Conservation (phyloP, 305 asterid species). For the Caryopteris hybrid region DNA sequence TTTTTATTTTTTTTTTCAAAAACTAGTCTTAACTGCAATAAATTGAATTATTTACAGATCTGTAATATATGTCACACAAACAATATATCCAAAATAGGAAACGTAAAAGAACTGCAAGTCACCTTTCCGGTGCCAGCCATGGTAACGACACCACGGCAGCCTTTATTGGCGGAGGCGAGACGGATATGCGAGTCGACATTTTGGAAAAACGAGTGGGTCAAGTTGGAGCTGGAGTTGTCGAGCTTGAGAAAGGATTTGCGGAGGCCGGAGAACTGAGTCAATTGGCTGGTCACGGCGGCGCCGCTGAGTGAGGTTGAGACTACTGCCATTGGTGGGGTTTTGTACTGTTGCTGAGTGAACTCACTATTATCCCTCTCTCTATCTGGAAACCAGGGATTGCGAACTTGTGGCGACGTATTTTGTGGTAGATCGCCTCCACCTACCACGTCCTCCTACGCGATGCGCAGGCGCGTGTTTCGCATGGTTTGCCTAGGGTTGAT, state of each 20-base stretch:
- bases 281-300: constrained; percentile 43
- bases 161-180: constrained; percentile 36
- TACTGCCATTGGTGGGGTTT: constrained; percentile 42
- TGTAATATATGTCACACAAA: not conserved
- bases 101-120: not conserved
- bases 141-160: constrained; percentile 53
- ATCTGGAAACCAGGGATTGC: constrained; percentile 18
- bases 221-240: constrained; percentile 40
- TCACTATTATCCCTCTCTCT: constrained; percentile 16
- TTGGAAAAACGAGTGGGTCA: constrained; percentile 42
- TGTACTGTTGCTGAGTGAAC: constrained; percentile 6
- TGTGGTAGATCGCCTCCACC: constrained; percentile 23
- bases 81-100: not conserved
- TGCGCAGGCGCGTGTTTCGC: constrained; percentile 8
- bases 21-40: constrained; percentile 5
- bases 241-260: constrained; percentile 54
- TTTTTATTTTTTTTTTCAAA: too few species aligned
- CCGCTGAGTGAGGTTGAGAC: constrained; percentile 59
- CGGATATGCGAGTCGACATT: constrained; percentile 50
- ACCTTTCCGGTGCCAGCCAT: constrained; percentile 94
- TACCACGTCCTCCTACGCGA: constrained; percentile 25
- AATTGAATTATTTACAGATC: constrained; percentile 20
- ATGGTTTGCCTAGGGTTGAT: too few species aligned
- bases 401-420: constrained; percentile 29
- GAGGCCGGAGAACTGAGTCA: constrained; percentile 63